Conservation (phyloP, 208 protist species). For the Trypanosoma brucei region DNA sequence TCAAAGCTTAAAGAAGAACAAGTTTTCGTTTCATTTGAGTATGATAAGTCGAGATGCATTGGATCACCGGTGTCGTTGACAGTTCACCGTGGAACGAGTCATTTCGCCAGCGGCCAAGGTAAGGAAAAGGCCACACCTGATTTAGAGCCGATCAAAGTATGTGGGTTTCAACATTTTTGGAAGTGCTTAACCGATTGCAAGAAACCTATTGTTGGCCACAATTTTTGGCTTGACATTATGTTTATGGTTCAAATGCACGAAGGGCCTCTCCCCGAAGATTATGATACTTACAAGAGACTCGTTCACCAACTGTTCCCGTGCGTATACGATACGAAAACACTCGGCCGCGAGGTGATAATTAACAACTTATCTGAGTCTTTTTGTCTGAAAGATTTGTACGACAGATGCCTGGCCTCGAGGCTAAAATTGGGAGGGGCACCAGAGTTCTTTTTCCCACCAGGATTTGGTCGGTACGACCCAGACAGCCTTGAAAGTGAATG, state of each 20-base stretch:
- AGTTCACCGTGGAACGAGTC: neutral
- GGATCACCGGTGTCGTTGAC: neutral
- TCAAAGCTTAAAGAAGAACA: constrained; percentile 5
- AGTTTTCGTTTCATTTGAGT: constrained; percentile 15
- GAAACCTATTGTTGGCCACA: constrained; percentile 76
- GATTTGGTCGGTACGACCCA: constrained; percentile 57
- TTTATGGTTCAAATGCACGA: constrained; percentile 84
- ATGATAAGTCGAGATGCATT: neutral
- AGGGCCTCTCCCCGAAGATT: constrained; percentile 28
- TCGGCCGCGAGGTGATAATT: constrained; percentile 21
- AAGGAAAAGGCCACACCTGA: neutral
- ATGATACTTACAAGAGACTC: constrained; percentile 45
- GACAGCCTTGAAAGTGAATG: constrained; percentile 7
- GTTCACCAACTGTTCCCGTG: constrained; percentile 31
- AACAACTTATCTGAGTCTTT: constrained; percentile 21
- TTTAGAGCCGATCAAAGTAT: neutral
- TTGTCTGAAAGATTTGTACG: constrained; percentile 38
- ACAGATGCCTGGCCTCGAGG: constrained; percentile 24
- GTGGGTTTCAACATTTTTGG: constrained; percentile 67
- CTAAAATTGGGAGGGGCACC: neutral
- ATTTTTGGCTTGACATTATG: constrained; percentile 78
- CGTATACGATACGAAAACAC: constrained; percentile 76
- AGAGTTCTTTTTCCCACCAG: constrained; percentile 33
- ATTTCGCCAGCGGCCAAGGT: neutral
- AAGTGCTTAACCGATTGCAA: constrained; percentile 52